These are phyloP conservation scores for Trichoderma erinaceum DNA, from an alignment of 495 filamentous ascomycete genomes.

Conservation along the genomic window DNA sequence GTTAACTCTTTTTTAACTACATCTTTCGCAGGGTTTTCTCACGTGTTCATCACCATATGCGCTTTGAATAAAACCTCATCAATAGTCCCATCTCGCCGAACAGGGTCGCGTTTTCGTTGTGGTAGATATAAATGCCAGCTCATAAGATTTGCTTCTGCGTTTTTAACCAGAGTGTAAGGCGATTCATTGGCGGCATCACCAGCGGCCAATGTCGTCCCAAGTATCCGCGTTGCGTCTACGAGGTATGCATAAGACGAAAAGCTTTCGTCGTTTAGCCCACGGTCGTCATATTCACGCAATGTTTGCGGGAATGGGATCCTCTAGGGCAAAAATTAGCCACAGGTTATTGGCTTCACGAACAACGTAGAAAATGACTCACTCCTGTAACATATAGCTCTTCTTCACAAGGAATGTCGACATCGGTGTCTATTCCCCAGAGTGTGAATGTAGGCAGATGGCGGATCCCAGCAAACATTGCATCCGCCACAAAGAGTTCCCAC, in stretches of 20 bases:
- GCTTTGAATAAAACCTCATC: slow-evolving; percentile 67
- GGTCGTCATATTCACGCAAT: slow-evolving; percentile 49
- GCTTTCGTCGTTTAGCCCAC: slow-evolving; percentile 43
- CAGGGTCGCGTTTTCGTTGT: slow-evolving; percentile 49
- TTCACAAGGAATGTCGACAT: slow-evolving; percentile 55
- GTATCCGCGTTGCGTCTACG: slow-evolving; percentile 18
- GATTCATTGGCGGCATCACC: neutral
- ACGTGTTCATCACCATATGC: slow-evolving; percentile 43
- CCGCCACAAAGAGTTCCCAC: slow-evolving; percentile 66
- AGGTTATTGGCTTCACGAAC: neutral
- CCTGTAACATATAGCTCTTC: slow-evolving; percentile 49
- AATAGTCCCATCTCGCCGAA: slow-evolving; percentile 46
- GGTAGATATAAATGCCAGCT: slow-evolving; percentile 60
- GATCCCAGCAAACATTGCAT: slow-evolving; percentile 38
- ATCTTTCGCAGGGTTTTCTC: neutral
- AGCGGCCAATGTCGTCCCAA: slow-evolving; percentile 1
- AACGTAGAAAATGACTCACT: slow-evolving; percentile 23
- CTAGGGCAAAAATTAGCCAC: slow-evolving; percentile 23
- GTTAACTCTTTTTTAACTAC: neutral
- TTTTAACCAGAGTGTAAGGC: neutral
- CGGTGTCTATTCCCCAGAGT: slow-evolving; percentile 33
- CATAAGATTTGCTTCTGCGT: slow-evolving; percentile 48
- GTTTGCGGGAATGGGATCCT: slow-evolving; percentile 46
- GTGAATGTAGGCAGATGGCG: slow-evolving; percentile 32
- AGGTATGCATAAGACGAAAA: slow-evolving; percentile 62